Evolutionary conservation across 1,284 basidiomycete genomes (phyloP), one percentile per base, ranked within the genome.

Genomic region (Microstroma glucosiphilum): DNA sequence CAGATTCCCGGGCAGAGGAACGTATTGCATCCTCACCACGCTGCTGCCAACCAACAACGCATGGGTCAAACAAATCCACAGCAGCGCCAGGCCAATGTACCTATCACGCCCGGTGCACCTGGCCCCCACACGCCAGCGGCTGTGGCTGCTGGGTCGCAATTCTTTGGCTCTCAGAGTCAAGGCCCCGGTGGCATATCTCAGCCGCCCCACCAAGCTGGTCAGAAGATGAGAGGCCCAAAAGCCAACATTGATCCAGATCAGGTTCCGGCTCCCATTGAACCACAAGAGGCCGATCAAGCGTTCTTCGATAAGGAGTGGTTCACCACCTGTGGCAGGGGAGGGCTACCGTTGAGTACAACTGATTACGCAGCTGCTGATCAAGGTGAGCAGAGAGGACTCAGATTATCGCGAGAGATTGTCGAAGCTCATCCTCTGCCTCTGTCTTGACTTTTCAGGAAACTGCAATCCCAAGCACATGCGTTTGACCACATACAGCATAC

Each of bases 281-380:
- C 87, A 13, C 87, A 90, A 68, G 89, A 93, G 72, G 82, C 85
- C 21, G 94, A 97, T 83, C 87, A 90, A 72, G 85, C 87, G 62
- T 82, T 86, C 82, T 96, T 91, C 87, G 87, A 90, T 70, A 71
- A 86, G 48, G 86, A 90, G 74, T 83, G 85, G 60, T 92, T 87
- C 70, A 83, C 86, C 80, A 92, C 91, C 4, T 82, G 82, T 88
- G 71, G 89, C 64, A 81, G 89, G 0, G 89, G 87, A 48, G 71
- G 76, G 19, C 64, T 79, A 61, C 96, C 96, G 0, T 83, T 92
- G 17, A 88, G 89, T 21, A 92, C 89, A 8, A 90, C 92, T 0
- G 89, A 96, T 75, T 96, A 87, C 76, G 83, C 88, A 56, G 88
- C 91, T 17, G 84, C 97, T 64, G 96, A 98, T 81, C 92, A 98